Base-by-base conservation (phyloP, 805 yeast species). In the Myxozyma udenii region DNA sequence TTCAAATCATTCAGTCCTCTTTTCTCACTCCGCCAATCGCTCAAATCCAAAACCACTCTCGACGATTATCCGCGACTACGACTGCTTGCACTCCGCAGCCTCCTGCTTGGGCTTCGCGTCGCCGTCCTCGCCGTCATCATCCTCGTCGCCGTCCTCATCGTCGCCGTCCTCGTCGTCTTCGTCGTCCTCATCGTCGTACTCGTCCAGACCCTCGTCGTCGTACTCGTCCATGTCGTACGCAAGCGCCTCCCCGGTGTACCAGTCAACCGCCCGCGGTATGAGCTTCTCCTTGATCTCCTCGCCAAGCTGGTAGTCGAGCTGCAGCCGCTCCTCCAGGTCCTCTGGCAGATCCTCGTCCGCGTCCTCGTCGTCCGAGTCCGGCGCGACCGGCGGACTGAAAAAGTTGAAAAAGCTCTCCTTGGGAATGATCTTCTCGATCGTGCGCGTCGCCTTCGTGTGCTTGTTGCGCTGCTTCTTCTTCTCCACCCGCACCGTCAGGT, bases 191-290 rank as follows among this genome's bases (percentile, higher is more conserved):
- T 74, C 84, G 2, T 77, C 87, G 2, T 76, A 84, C 1, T 76
- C 83, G 1, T 74, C 84, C 4, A 79, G 87, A 1, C 76, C 86
- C 14, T 78, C 86, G 4, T 74, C 81, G 2, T 73, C 81, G 11
- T 78, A 83, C 3, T 77, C 84, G 2, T 76, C 84, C 19, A 74
- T 80, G 7, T 77, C 88, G 66, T 79, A 86, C 51, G 86, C 95
- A 53, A 91, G 78, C 22, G 98, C 98, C 60, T 88, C 88, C 43
- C 98, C 98, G 7, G 98, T 91, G 70, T 89, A 93, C 98, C 98
- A 93, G 69, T 91, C 98, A 64, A 93, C 79, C 46, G 98, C 98
- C 67, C 96, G 83, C 57, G 98, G 97, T 57, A 93, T 84, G 67
- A 93, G 78, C 70, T 93, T 86, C 70, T 93, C 98, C 75, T 93